These are phyloP conservation scores for Cladochytrium replicatum DNA, from an alignment of 192 early-diverging fungal genomes.

Conservation along the genomic window DNA sequence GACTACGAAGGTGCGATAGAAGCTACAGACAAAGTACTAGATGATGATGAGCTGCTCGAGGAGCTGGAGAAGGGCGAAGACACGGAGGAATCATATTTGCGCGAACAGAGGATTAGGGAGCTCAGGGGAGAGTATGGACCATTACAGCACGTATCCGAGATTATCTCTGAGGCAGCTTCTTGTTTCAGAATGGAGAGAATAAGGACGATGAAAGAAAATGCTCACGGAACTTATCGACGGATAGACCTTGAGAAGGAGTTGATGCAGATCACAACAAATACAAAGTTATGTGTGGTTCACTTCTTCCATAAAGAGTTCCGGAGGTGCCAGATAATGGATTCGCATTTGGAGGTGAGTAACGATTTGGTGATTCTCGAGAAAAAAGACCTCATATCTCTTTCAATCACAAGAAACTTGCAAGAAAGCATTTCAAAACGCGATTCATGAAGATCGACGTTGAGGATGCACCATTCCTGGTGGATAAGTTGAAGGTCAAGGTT, in stretches of 20 bases:
- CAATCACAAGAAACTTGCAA: constrained; percentile 43
- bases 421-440: constrained; percentile 70
- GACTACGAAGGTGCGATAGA: too few species aligned
- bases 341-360: constrained; percentile 58
- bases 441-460: constrained; percentile 86
- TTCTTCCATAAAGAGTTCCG: constrained; percentile 91
- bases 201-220: constrained; percentile 46
- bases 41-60: constrained; percentile 67
- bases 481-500: constrained; percentile 74
- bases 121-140: constrained; percentile 68
- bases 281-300: constrained; percentile 62
- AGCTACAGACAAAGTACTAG: too few species aligned
- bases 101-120: constrained; percentile 78
- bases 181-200: constrained; percentile 36
- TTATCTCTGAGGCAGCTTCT: not conserved
- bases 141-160: not conserved
- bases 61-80: constrained; percentile 78
- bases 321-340: constrained; percentile 87
- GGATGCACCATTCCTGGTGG: constrained; percentile 82
- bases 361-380: not conserved
- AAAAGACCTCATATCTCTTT: not conserved
- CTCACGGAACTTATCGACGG: constrained; percentile 69
- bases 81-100: constrained; percentile 57
- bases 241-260: constrained; percentile 74
- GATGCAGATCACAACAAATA: constrained; percentile 67